Evolutionary conservation across 345 rosid genomes (phyloP).

Genomic region (Lepidium africanum): DNA sequence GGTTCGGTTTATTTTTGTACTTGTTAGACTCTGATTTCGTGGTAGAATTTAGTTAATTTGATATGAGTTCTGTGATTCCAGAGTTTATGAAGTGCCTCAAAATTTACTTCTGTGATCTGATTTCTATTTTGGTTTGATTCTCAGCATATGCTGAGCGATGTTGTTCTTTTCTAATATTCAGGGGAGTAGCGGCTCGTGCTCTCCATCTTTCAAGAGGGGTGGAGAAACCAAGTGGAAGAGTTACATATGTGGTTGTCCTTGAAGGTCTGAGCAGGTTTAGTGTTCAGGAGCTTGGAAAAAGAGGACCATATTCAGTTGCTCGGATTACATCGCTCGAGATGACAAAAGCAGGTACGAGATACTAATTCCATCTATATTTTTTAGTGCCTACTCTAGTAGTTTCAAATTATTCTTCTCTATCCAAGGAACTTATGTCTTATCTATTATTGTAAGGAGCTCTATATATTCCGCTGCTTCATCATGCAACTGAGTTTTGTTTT

Average conservation of each 20-base stretch:
- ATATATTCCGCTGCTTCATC: neutral
- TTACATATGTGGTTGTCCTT: slow-evolving; percentile 92
- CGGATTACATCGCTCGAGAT: slow-evolving; percentile 84
- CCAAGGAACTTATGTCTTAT: neutral
- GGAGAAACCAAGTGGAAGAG: slow-evolving; percentile 99
- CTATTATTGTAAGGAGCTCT: neutral
- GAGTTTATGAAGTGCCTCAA: neutral
- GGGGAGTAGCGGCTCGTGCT: slow-evolving; percentile 99
- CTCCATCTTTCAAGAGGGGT: slow-evolving; percentile 96
- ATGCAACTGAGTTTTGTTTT: neutral
- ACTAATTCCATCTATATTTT: neutral
- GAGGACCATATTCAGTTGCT: slow-evolving; percentile 87
- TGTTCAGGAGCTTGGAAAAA: slow-evolving; percentile 85
- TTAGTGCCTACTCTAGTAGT: neutral
- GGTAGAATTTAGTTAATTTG: neutral
- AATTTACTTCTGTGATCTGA: neutral
- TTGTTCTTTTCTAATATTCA: slow-evolving; percentile 18
- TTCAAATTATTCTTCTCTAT: neutral
- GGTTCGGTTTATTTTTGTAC: slow-evolving; percentile 33
- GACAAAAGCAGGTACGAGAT: slow-evolving; percentile 68
- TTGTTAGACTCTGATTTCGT: neutral
- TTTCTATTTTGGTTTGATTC: slow-evolving; percentile 1
- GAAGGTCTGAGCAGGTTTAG: slow-evolving; percentile 96
- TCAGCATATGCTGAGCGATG: slow-evolving; percentile 1
- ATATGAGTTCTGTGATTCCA: neutral